Evolutionary conservation across 164 flowering plant genomes (phyloP), one percentile per base, ranked within the genome.

Genomic region (Stephania cephalantha): DNA sequence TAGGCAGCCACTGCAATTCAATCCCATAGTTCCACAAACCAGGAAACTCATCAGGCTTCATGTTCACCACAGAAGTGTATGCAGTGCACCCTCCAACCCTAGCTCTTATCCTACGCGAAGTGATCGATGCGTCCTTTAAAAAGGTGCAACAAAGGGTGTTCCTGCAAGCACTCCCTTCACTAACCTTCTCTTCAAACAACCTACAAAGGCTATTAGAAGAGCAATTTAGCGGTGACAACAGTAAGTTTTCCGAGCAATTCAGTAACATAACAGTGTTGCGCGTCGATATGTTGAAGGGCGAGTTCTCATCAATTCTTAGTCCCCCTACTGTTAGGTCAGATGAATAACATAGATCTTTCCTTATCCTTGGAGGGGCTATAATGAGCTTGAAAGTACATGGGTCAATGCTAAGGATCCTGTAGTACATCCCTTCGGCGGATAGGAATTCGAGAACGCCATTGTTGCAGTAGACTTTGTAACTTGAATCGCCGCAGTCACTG

Each of bases 11-110:
- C n/a, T 71, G 63, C 61, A 71, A 42, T 55, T 71, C 73, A 71
- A 71, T 71, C 11, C 73, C 73, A 71, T 71, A 71, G 25, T 71
- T 71, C 73, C 73, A 71, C 4, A 44, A 71, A 13, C 78, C 78
- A 72, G 86, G 71, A 9, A 82, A 25, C 1, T 58, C 20, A 58
- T 53, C 78, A 1, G 85, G 69, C 9, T 79, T 73, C 7, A 85
- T 0, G 66, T 87, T 71, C 67, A 86, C 88, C 66, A 86, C 80
- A 20, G 74, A 70, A 71, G 92, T 86, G 61, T 89, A 87, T 42
- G 90, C 90, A 50, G 84, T 83, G 81, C 92, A 89, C 1, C 89
- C 90, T 31, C 89, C 92, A 75, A 77, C 48, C 72, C 89, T 84
- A 10, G 85, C 76, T 78, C 88, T 81, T 25, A 87, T 87, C 68